Conservation (phyloP, 257 asterid genomes). For the Jacaranda copaia region DNA sequence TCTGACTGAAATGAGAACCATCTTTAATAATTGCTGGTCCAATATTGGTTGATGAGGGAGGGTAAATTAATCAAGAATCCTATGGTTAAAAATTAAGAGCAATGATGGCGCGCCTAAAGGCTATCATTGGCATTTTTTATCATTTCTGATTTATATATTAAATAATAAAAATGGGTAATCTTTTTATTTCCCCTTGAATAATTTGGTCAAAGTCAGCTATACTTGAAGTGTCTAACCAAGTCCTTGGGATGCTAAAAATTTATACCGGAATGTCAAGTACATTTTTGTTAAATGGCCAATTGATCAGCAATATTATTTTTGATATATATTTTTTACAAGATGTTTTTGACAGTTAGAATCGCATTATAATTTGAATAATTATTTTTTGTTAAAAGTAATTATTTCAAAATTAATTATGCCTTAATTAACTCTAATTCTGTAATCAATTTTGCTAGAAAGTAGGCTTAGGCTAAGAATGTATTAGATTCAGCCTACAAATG, state of each 20-base stretch:
- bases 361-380: too few relatives aligned
- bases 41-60: constrained; percentile 27
- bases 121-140: constrained; percentile 29
- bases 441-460: too few relatives aligned
- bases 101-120: constrained; percentile 32
- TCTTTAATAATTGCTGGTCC: constrained; percentile 21
- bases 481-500: too few relatives aligned
- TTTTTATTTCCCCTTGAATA: background rate
- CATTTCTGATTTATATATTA: constrained; percentile 8
- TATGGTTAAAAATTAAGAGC: constrained; percentile 31
- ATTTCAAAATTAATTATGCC: too few relatives aligned
- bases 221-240: background rate
- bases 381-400: too few relatives aligned
- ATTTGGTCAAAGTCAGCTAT: background rate
- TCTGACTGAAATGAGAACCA: constrained; percentile 1
- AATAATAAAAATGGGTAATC: constrained; percentile 5
- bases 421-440: too few relatives aligned
- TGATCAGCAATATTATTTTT: too few relatives aligned
- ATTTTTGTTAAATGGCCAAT: too few relatives aligned
- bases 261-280: too few relatives aligned
- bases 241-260: background rate
- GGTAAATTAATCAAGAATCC: constrained; percentile 34
- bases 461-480: too few relatives aligned
- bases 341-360: too few relatives aligned
- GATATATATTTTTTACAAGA: too few relatives aligned